A percentile compares a stretch with the other conserved stretches of the same genome.
These are phyloP conservation scores for Dactylellina drechsleri DNA, from an alignment of 2,329 filamentous ascomycete species.

Conservation along the genomic window DNA sequence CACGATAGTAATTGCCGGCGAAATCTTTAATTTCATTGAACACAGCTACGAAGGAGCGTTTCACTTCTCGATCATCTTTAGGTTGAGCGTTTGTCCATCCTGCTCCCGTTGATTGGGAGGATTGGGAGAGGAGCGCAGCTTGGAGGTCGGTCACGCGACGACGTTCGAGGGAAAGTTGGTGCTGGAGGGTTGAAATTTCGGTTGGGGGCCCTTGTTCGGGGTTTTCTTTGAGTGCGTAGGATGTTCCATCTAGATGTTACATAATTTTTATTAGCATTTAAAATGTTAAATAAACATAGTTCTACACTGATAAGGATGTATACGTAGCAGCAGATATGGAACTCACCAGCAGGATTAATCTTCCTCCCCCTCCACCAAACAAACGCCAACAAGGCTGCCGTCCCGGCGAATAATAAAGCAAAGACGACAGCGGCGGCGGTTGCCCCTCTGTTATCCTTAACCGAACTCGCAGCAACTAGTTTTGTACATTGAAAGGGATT, in stretches of 20 bases:
- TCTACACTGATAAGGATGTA: neutral
- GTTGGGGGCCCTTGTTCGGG: neutral
- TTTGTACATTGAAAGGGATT: slow-evolving; percentile 26
- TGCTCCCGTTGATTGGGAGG: neutral
- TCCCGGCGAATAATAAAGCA: slow-evolving; percentile 27
- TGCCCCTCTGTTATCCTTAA: slow-evolving; percentile 23
- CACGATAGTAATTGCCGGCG: slow-evolving; percentile 35
- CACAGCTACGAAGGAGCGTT: slow-evolving; percentile 24
- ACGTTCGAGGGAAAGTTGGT: slow-evolving; percentile 38
- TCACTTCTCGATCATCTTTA: slow-evolving; percentile 36
- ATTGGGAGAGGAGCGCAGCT: slow-evolving; percentile 36
- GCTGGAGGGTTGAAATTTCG: slow-evolving; percentile 20
- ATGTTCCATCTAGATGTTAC: neutral
- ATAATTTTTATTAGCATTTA: neutral
- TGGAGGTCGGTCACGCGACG: slow-evolving; percentile 32
- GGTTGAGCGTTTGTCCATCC: slow-evolving; percentile 34
- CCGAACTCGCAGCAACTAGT: slow-evolving; percentile 21
- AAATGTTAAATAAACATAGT: neutral
- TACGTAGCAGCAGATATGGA: neutral
- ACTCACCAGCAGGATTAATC: slow-evolving; percentile 13
- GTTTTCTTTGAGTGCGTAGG: slow-evolving; percentile 19
- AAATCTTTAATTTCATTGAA: slow-evolving; percentile 34
- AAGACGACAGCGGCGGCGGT: slow-evolving; percentile 38
- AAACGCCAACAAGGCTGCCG: slow-evolving; percentile 15
- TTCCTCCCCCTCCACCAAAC: slow-evolving; percentile 27